A percentile compares a stretch with the other conserved stretches of the same genome.
Conservation (phyloP, 805 yeast genomes). For the Nakazawaea wickerhamii region DNA sequence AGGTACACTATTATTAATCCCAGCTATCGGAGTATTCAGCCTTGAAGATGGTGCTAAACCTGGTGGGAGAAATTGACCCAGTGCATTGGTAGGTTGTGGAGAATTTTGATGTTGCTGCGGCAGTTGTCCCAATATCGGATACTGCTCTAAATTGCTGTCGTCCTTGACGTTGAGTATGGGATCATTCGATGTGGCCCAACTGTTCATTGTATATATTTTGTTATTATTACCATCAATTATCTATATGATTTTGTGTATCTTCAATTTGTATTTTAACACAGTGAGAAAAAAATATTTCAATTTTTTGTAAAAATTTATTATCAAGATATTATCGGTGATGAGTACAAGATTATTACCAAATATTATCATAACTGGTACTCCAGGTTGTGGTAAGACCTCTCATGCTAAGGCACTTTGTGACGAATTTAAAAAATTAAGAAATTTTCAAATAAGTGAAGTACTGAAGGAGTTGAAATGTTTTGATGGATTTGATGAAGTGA, state of each 20-base stretch:
- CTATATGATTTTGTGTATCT: background rate
- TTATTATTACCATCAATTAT: too few relatives aligned
- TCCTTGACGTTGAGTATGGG: background rate
- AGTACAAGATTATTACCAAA: constrained; percentile 48
- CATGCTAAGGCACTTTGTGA: constrained; percentile 44
- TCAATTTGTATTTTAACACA: background rate
- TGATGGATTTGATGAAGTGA: constrained; percentile 78
- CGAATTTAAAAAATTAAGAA: constrained; percentile 43
- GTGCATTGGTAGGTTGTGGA: constrained; percentile 17
- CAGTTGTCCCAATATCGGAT: constrained; percentile 22
- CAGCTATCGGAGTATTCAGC: constrained; percentile 7
- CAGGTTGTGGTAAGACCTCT: constrained; percentile 77
- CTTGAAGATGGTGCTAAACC: constrained; percentile 10
- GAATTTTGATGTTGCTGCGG: constrained; percentile 12
- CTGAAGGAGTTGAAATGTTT: constrained; percentile 75
- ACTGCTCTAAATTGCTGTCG: constrained; percentile 18
- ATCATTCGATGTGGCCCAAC: constrained; percentile 6
- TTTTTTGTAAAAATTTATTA: background rate
- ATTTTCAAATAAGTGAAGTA: constrained; percentile 69
- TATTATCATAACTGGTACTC: constrained; percentile 74
- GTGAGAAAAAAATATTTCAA: background rate
- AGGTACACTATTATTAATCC: constrained; percentile 13
- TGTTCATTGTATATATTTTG: constrained; percentile 3
- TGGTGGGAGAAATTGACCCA: constrained; percentile 16
- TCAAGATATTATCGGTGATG: constrained; percentile 20